phyloP scores from a whole-genome alignment of 2,329 filamentous ascomycete genomes.

The Claviceps sp. region DNA sequence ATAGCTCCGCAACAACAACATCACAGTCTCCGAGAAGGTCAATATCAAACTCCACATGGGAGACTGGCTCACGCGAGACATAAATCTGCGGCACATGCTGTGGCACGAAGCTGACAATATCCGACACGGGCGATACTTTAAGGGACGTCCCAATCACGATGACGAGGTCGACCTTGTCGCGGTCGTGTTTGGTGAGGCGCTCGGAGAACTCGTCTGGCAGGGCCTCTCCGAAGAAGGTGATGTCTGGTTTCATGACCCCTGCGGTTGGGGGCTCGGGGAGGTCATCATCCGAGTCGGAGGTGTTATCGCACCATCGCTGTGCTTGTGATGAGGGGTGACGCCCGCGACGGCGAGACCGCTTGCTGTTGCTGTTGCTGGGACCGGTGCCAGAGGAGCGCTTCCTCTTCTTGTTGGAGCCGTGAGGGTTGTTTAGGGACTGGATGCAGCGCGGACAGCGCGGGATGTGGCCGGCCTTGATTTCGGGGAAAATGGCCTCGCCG shows the following conservation, averaged over 20 bases:
- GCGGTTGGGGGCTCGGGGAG: constrained; percentile 52
- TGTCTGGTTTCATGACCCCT: constrained; percentile 92
- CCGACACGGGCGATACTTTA: constrained; percentile 89
- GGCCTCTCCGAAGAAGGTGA: constrained; percentile 92
- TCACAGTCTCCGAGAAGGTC: constrained; percentile 95
- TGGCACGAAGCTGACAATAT: constrained; percentile 72
- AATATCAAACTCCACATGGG: constrained; percentile 90
- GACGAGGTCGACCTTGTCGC: constrained; percentile 70
- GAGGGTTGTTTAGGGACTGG: constrained; percentile 29
- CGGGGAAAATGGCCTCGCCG: constrained; percentile 66
- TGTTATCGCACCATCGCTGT: constrained; percentile 22
- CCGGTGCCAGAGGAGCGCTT: constrained; percentile 25
- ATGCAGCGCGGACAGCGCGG: constrained; percentile 66
- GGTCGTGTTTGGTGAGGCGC: constrained; percentile 70
- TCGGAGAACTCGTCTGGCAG: constrained; percentile 74
- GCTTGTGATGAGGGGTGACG: neutral
- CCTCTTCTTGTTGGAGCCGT: constrained; percentile 24
- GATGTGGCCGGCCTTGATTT: constrained; percentile 63
- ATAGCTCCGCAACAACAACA: constrained; percentile 75
- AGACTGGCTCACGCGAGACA: constrained; percentile 71
- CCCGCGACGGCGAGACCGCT: too few species aligned
- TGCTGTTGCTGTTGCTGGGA: constrained; percentile 7
- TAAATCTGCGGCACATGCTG: constrained; percentile 79
- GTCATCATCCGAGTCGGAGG: constrained; percentile 32
- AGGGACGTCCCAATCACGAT: constrained; percentile 93